A percentile compares a stretch with the other conserved stretches of the same genome.
Evolutionary conservation across 2,329 filamentous ascomycete genomes (phyloP).

Genomic region (Fusarium subglutinans): DNA sequence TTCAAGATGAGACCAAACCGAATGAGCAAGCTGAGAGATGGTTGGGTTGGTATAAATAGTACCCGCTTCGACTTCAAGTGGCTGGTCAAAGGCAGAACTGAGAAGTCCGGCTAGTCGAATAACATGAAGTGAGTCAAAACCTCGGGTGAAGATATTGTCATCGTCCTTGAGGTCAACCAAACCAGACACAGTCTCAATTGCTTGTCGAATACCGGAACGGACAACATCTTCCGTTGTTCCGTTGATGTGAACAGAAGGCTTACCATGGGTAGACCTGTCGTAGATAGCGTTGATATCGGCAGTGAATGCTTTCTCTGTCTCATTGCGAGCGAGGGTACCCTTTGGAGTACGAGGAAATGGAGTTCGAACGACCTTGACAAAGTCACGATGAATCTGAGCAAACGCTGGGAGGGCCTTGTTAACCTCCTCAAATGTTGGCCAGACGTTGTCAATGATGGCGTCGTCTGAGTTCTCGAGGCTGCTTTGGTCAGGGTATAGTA

Average conservation of each 20-base stretch:
- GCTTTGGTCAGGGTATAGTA: not conserved
- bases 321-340: not conserved
- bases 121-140: not conserved
- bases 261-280: not conserved
- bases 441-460: not conserved
- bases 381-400: not conserved
- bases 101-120: not conserved
- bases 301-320: not conserved
- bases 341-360: not conserved
- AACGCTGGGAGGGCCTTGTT: not conserved
- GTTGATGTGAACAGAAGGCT: not conserved
- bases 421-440: not conserved
- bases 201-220: not conserved
- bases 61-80: rapidly evolving
- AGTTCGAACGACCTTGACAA: not conserved
- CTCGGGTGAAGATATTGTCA: not conserved
- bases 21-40: not conserved
- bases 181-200: not conserved
- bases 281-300: not conserved
- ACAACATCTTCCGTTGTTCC: not conserved
- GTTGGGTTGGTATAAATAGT: not conserved
- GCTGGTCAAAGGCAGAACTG: not conserved
- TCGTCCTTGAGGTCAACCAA: not conserved
- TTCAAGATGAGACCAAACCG: not conserved
- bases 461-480: not conserved